A percentile compares a stretch with the other conserved stretches of the same genome.
phyloP scores from a whole-genome alignment of 495 filamentous ascomycete species.

The Penicillium cataractarum region DNA sequence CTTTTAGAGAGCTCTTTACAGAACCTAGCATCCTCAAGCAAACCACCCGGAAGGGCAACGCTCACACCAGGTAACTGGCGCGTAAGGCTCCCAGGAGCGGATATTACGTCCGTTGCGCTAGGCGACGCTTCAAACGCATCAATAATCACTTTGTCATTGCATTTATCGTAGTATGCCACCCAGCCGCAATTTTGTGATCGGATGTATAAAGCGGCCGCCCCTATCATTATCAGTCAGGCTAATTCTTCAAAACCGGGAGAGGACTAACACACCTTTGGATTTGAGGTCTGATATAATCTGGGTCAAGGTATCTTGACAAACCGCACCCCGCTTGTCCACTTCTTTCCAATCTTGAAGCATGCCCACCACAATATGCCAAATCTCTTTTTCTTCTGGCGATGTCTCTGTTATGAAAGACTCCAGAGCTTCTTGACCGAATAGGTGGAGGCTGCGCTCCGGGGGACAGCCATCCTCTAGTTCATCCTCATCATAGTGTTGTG shows the following conservation, averaged over 20 bases:
- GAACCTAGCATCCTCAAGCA: constrained; percentile 13
- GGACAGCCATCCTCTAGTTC: constrained; percentile 1
- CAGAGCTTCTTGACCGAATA: constrained; percentile 8
- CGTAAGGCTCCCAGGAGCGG: constrained; percentile 10
- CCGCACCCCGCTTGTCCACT: constrained; percentile 14
- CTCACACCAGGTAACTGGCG: constrained; percentile 23
- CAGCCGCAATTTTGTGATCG: constrained; percentile 25
- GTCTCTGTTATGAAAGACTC: constrained; percentile 10
- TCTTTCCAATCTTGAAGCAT: constrained; percentile 20
- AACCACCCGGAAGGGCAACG: constrained; percentile 16
- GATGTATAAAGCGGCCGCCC: constrained; percentile 22
- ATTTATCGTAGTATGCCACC: constrained; percentile 18
- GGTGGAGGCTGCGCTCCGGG: constrained; percentile 12
- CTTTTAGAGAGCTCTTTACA: constrained; percentile 17
- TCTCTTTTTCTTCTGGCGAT: background rate
- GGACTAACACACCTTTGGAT: constrained; percentile 12
- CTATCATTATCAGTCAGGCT: constrained; percentile 12
- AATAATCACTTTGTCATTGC: constrained; percentile 16
- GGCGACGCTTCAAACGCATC: constrained; percentile 27
- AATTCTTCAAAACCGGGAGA: constrained; percentile 1
- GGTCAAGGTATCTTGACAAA: constrained; percentile 12
- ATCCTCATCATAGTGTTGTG: constrained; percentile 10
- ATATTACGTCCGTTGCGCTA: constrained; percentile 9
- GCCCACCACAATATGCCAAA: constrained; percentile 4
- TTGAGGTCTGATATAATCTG: constrained; percentile 9